Base-by-base conservation (phyloP, 352 stramenopile species). In the Phytophthora uliginosa region DNA sequence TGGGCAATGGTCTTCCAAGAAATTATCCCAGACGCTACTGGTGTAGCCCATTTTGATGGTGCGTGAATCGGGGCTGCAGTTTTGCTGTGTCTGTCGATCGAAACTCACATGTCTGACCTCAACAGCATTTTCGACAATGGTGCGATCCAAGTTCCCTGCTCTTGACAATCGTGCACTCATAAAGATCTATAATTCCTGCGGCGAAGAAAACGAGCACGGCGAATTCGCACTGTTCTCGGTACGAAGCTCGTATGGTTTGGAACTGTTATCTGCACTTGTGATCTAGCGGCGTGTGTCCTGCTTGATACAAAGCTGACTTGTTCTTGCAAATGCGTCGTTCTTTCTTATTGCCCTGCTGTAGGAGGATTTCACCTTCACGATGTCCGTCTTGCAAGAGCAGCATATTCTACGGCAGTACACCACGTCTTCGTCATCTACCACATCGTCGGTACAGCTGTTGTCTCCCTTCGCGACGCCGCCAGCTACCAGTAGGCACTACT, bases 131-230 rank as follows among this genome's bases (percentile, higher is more conserved):
- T 76, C 79, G 20, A 77, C 77, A 7, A 70, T 94, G 53, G 78
- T 95, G 22, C 79, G 81, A 40, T 71, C 81, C 31, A 89, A 92
- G 56, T 60, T 94, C 8, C 66, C 76, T 24, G n/a, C 54, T 9
- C 50, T 92, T 42, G 82, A 93, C 33, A 75, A 82, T 31, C 83
- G 82, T 17, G 71, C 56, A 1, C 75, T 96, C 31, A 74, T 90
- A 62, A 92, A 93, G 33, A 74, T 91, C 13, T 95, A 90, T 55
- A 87, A 94, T 59, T 75, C 84, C 36, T 94, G 84, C 31, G 87
- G 86, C 7, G 86, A 96, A 82, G 89, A 95, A 61, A 96, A 94
- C 54, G 86, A 95, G 17, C 68, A 93, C 8, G 88, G 86, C n/a
- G 86, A 95, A 20, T 90, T 92, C 36, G 79, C 76, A 48, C 68